These are phyloP conservation scores for Taiozyma sp. DNA, from an alignment of 1,139 yeast genomes.

Conservation along the genomic window DNA sequence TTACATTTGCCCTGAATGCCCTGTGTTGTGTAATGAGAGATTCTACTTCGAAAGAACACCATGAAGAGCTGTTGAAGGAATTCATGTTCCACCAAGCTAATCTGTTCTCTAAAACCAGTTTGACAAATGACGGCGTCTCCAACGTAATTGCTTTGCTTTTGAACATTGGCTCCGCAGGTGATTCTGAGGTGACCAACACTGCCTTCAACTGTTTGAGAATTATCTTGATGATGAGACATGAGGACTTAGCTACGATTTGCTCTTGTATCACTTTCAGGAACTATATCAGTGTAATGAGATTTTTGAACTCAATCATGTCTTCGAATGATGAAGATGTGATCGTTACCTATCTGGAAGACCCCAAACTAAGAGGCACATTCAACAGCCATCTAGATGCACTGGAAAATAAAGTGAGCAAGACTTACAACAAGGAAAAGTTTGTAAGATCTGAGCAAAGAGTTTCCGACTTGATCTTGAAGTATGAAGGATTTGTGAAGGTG, in stretches of 20 bases:
- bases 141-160: conserved; percentile 27
- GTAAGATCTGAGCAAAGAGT: conserved; percentile 18
- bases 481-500: conserved; percentile 32
- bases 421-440: conserved; percentile 18
- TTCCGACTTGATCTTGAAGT: conserved; percentile 9
- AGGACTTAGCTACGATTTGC: conserved; percentile 23
- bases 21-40: conserved; percentile 17
- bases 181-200: conserved; percentile 13
- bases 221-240: conserved; percentile 24
- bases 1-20: conserved; percentile 15
- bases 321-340: conserved; percentile 29
- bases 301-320: conserved; percentile 20
- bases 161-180: conserved; percentile 13
- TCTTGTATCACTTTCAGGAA: conserved; percentile 22
- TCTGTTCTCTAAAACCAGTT: conserved; percentile 32
- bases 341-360: conserved; percentile 7
- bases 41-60: conserved; percentile 21
- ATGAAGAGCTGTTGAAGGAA: conserved; percentile 21
- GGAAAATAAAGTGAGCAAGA: conserved; percentile 13
- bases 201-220: conserved; percentile 27
- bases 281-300: conserved; percentile 15
- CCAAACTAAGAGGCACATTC: conserved; percentile 11
- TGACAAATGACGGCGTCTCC: conserved; percentile 31
- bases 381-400: conserved; percentile 16
- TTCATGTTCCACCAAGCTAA: conserved; percentile 41